Evolutionary conservation across 2,329 filamentous ascomycete genomes (phyloP), one percentile per base, ranked within the genome.

Genomic region (Stemphylium vesicarium): DNA sequence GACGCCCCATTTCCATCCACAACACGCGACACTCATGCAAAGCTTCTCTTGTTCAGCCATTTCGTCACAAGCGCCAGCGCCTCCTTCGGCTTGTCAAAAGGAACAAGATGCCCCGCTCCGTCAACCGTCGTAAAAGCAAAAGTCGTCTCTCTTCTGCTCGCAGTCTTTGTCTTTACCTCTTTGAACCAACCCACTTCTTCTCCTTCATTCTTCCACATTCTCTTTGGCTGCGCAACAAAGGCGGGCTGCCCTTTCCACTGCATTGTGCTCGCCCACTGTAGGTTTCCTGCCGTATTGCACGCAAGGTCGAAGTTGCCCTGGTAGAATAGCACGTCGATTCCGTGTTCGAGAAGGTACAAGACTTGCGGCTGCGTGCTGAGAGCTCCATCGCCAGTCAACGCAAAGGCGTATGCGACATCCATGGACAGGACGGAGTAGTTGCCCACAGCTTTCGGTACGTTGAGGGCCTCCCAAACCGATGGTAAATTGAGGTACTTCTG

Each of bases 201-300:
- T 3, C 57, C 62, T 1, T 55, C 64, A 36, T 63, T 44, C 50
- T 61, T 63, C 71, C 71, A 74, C 5, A 24, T 29, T 44, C 55
- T 57, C 59, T 69, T 70, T 10, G 59, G 40, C 61, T 76, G 69
- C 6, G 73, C 65, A 0, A 71, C 72, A 62, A 79, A 80, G 10
- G 74, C 75, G 2, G 77, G 68, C 62, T 80, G 78, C 1, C 78
- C 78, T 46, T 76, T 78, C 79, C 79, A 81, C 2, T 66, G 56
- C 68, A 81, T 70, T 9, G 66, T 71, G 15, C 72, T 74, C 15
- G 77, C 76, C 74, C 74, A 79, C 24, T 75, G 64, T 49, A 55
- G 67, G 37, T 76, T 77, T 0, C 76, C 75, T 10, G 75, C 75
- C 6, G 75, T 77, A 47, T 78, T 78, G 49, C 76, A 78, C 8